Conservation (phyloP, 2,329 filamentous ascomycete species). For the Alternaria gaisen region DNA sequence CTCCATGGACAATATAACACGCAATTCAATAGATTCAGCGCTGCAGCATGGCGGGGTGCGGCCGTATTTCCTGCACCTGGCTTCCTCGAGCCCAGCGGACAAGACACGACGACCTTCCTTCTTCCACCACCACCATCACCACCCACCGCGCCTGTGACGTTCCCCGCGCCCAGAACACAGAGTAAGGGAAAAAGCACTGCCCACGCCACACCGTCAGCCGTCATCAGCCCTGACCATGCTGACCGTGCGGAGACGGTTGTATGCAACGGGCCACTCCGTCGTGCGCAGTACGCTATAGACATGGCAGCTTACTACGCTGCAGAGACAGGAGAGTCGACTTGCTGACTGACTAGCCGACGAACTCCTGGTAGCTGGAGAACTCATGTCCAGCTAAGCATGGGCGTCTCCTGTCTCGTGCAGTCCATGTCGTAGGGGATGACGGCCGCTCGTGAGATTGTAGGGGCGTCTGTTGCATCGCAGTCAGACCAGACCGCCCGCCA, state of each 20-base stretch:
- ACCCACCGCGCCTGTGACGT: background rate
- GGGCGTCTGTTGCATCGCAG: conserved; percentile 3
- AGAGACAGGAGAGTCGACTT: background rate
- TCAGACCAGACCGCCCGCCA: conserved; percentile 14
- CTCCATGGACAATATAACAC: conserved; percentile 17
- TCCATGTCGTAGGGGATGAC: conserved; percentile 14
- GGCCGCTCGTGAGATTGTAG: conserved; percentile 23
- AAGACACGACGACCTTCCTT: background rate
- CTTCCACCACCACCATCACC: background rate
- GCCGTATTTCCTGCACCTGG: background rate
- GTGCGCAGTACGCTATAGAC: background rate
- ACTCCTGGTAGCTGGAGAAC: too few relatives aligned
- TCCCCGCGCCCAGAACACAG: conserved; percentile 12
- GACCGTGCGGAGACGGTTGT: conserved; percentile 9
- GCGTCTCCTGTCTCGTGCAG: conserved; percentile 8
- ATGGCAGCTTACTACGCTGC: background rate
- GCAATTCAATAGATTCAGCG: conserved; percentile 8
- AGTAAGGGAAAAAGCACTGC: conserved; percentile 23
- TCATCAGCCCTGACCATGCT: conserved; percentile 18
- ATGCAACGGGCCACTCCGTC: conserved; percentile 10
- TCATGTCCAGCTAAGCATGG: background rate
- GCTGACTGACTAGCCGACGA: background rate
- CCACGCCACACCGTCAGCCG: conserved; percentile 19
- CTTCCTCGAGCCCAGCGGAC: background rate
- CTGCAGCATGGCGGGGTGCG: conserved; percentile 7